A percentile compares a stretch with the other conserved stretches of the same genome.
Evolutionary conservation across 768 basidiomycete species (phyloP).

Genomic region (Pleurotus salmoneostramineus): DNA sequence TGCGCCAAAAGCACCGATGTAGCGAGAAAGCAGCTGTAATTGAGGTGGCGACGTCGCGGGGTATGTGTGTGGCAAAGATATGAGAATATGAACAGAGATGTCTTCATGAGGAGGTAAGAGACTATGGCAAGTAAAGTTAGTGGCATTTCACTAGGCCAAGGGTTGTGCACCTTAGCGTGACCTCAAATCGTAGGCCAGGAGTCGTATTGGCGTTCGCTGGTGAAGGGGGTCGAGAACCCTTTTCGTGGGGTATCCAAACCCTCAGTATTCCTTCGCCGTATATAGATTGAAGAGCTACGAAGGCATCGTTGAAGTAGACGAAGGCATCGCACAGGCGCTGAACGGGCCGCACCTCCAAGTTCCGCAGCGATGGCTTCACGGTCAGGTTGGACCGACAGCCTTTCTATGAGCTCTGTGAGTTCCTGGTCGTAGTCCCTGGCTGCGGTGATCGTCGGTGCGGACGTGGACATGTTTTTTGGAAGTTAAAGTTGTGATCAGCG

Average conservation of each 20-base stretch:
- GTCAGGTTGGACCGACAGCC: conserved; percentile 20
- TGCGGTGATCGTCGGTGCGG: background rate
- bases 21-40: conserved; percentile 80
- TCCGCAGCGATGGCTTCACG: conserved; percentile 43
- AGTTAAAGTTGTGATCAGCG: conserved; percentile 5
- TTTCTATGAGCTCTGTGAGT: background rate
- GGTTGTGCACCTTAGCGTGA: conserved; percentile 54
- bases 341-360: conserved; percentile 32
- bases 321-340: background rate
- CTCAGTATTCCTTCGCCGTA: conserved; percentile 68
- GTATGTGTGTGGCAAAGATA: conserved; percentile 59
- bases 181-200: conserved; percentile 56
- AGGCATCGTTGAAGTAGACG: conserved; percentile 9
- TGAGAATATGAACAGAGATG: conserved; percentile 47
- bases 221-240: conserved; percentile 14
- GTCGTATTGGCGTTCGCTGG: conserved; percentile 9
- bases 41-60: conserved; percentile 71
- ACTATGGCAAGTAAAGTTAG: conserved; percentile 27
- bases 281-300: conserved; percentile 73
- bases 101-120: conserved; percentile 52
- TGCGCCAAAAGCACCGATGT: conserved; percentile 76
- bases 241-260: conserved; percentile 43
- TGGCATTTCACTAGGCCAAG: conserved; percentile 6
- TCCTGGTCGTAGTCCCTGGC: conserved; percentile 17
- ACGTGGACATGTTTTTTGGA: background rate